Evolutionary conservation across 208 protist species (phyloP).

Genomic region (Blechomonas ayalai): DNA sequence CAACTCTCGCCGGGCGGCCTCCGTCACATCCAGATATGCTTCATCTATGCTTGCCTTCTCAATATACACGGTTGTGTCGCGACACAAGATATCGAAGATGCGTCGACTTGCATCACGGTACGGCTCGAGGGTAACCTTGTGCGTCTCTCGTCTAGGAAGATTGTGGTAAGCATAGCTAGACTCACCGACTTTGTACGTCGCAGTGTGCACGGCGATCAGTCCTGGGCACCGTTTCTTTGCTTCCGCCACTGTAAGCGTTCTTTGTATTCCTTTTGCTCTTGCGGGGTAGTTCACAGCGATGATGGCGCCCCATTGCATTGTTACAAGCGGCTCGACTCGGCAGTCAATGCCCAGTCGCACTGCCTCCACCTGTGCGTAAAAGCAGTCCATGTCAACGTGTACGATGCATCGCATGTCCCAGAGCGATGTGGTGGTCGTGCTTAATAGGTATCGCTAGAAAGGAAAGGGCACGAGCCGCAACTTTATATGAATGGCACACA

Average conservation of each 20-base stretch:
- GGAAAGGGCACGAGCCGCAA: neutral
- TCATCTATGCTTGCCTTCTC: slow-evolving; percentile 83
- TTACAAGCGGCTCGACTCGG: slow-evolving; percentile 46
- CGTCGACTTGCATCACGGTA: slow-evolving; percentile 72
- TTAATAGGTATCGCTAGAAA: too few relatives aligned
- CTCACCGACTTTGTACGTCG: slow-evolving; percentile 59
- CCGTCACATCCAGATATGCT: slow-evolving; percentile 82
- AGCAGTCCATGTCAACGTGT: slow-evolving; percentile 91
- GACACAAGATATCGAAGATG: slow-evolving; percentile 59
- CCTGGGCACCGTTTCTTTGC: slow-evolving; percentile 36
- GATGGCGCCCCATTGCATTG: slow-evolving; percentile 70
- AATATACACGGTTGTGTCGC: slow-evolving; percentile 36
- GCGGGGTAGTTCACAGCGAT: slow-evolving; percentile 90
- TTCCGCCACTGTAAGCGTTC: slow-evolving; percentile 44
- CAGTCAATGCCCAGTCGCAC: slow-evolving; percentile 74
- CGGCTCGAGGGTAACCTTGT: slow-evolving; percentile 79
- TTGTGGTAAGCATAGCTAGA: slow-evolving; percentile 47
- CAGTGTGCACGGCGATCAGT: slow-evolving; percentile 17
- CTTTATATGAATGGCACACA: neutral
- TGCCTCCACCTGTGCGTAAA: slow-evolving; percentile 89
- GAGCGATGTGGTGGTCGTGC: too few relatives aligned
- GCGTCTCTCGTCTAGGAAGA: slow-evolving; percentile 26
- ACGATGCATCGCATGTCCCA: slow-evolving; percentile 59
- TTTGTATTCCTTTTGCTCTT: slow-evolving; percentile 46
- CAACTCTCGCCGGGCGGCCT: slow-evolving; percentile 41